Base-by-base conservation (phyloP, 345 rosid genomes). In the Ceriops tagal region DNA sequence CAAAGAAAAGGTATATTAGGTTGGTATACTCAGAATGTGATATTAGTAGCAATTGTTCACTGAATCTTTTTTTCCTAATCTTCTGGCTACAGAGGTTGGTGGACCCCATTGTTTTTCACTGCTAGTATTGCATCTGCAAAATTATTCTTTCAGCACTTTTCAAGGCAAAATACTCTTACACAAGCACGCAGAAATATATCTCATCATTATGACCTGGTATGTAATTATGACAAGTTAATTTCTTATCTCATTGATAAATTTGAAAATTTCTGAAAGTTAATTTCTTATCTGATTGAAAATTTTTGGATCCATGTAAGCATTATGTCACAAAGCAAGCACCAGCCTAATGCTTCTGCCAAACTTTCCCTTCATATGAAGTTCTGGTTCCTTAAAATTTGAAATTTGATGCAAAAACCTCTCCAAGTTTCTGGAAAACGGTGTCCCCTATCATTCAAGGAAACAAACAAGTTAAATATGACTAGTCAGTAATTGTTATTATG, bases 161-260 rank as follows among this genome's bases (percentile, higher is more conserved):
- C 85, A 20, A 84, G 98, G 69, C 86, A 83, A 66, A 93, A 91
- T 74, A 88, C 91, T 19, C 80, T 91, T 22, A 91, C 92, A 52
- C 98, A 93, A 84, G 95, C 98, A 78, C 91, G 97, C 19, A 78
- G 98, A 76, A 93, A 93, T 58, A 85, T 88, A 65, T 91, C 98
- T 68, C 89, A 85, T 22, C 97, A 91, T 77, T 93, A 91, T 76
- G 97, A 93, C 83, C 80, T 93, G 91, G 98, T 91, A 85, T 20
- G 67, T 39, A 30, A 30, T 11, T 32, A 18, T 13, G 10, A n/a
- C 26, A 15, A 24, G 66, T 66, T 67, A 19, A 30, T 58, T 52
- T 52, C 22, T 20, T 3, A 24, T 13, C 32, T 13, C 59, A 43
- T 55, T 16, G 15, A 46, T 62, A 31, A 31, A 64, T 56, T 65